Conservation (phyloP, 768 basidiomycete species). For the Leccinum subgranulosum region DNA sequence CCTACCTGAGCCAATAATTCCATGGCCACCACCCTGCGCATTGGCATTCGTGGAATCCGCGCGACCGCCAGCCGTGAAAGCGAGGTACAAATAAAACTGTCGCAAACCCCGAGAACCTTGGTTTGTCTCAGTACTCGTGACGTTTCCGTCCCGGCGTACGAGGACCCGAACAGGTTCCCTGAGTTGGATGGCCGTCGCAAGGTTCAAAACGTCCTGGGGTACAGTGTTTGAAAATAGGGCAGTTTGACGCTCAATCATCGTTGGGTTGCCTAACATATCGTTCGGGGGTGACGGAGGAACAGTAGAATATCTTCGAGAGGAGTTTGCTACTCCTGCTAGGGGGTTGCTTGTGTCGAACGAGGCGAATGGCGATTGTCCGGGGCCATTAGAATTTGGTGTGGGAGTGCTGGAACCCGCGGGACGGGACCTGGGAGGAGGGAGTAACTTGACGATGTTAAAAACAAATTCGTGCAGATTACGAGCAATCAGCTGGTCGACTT, state of each 20-base stretch:
- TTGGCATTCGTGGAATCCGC: conserved; percentile 46
- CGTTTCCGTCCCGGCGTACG: conserved; percentile 87
- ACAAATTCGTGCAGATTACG: conserved; percentile 96
- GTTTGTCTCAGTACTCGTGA: conserved; percentile 61
- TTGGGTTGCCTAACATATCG: conserved; percentile 32
- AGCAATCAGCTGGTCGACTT: conserved; percentile 97
- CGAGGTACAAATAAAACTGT: conserved; percentile 95
- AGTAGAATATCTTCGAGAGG: conserved; percentile 58
- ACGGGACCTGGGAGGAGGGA: conserved; percentile 84
- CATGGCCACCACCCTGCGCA: conserved; percentile 57
- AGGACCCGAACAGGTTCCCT: conserved; percentile 97
- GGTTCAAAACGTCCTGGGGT: conserved; percentile 95
- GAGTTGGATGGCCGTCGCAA: conserved; percentile 89
- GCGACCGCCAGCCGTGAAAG: conserved; percentile 85
- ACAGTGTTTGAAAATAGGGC: conserved; percentile 98
- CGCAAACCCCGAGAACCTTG: conserved; percentile 82
- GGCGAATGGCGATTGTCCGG: conserved; percentile 42
- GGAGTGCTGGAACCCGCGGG: conserved; percentile 38
- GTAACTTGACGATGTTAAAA: conserved; percentile 85
- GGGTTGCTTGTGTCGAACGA: conserved; percentile 44
- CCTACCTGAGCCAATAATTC: conserved; percentile 93
- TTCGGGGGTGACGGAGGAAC: conserved; percentile 47
- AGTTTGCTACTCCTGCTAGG: conserved; percentile 33
- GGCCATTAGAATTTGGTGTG: conserved; percentile 29
- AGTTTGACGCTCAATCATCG: conserved; percentile 75